Evolutionary conservation across 192 early-diverging fungal genomes (phyloP), one percentile per base, ranked within the genome.

Genomic region (Thoreauomyces humboldtii): DNA sequence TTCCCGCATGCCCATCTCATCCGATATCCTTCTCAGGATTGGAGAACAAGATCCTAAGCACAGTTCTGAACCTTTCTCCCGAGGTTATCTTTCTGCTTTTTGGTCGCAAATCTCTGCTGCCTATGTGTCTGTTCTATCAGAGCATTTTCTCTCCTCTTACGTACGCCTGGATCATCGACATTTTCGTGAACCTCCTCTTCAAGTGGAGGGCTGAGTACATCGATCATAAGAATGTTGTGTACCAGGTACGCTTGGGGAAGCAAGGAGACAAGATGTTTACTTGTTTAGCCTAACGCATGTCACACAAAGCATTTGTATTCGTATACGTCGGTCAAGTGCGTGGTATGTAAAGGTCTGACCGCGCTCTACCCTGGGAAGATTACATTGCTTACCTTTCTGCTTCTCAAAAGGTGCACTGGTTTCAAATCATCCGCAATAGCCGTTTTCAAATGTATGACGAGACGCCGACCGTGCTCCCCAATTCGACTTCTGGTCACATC

Each of bases 361-460:
- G 28, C 28, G 0, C 50, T 2, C 19, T 52, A 52, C 1, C 15
- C 12, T 12, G 2, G 19, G 15, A 2, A 14, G 55, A 15, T 37
- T 57, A 22, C 12, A 50, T 9, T 50, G n/a, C n/a, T n/a, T n/a
- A n/a, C n/a, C n/a, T n/a, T n/a, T n/a, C n/a, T n/a, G n/a, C n/a
- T n/a, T n/a, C 38, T 17, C 38, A 12, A 41, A 29, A 67, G 65
- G 65, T 59, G 12, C 93, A 93, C 67, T 94, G 92, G 92, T 94
- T 96, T 77, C 94, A 96, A 77, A 96, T 96, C 59, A 94, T 96
- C 42, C 75, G 91, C 21, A 86, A 87, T 21, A 86, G 86, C 9
- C 78, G 79, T 25, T 88, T 97, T 41, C 93, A 95, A 46, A 94
- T 94, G 92, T 97, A 92, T 61, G 93, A 97, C 62, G 94, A 97